phyloP scores from a whole-genome alignment of 108 stramenopile genomes.

The Cyclotella cryptica region DNA sequence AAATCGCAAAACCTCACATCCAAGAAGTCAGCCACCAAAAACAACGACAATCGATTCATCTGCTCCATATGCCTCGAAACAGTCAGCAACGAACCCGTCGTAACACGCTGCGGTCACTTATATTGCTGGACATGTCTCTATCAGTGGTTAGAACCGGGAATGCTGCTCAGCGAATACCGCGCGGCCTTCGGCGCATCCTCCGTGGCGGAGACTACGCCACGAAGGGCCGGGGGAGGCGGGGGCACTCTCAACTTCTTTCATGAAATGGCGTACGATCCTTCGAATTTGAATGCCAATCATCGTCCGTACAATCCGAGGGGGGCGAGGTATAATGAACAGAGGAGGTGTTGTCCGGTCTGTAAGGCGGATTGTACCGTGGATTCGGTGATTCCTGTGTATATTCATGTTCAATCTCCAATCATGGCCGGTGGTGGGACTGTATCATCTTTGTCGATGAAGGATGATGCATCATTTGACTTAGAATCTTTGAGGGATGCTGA shows the following conservation, averaged over 20 bases:
- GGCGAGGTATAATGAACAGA: constrained; percentile 25
- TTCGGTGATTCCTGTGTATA: constrained; percentile 82
- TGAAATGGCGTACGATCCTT: constrained; percentile 26
- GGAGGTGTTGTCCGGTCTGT: constrained; percentile 85
- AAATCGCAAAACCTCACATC: too few species aligned
- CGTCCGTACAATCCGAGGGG: constrained; percentile 22
- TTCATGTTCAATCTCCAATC: constrained; percentile 48
- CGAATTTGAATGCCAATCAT: constrained; percentile 20
- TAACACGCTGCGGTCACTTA: constrained; percentile 78
- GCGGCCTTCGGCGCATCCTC: constrained; percentile 33
- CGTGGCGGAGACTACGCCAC: not conserved
- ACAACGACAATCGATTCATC: constrained; percentile 44
- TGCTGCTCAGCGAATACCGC: constrained; percentile 33
- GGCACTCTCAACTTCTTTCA: constrained; percentile 32
- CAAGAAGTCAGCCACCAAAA: not conserved
- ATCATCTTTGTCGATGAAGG: not conserved
- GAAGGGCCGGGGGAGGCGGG: not conserved
- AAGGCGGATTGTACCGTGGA: constrained; percentile 76
- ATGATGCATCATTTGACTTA: not conserved
- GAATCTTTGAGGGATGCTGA: not conserved
- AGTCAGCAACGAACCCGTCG: constrained; percentile 67
- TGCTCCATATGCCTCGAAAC: constrained; percentile 78
- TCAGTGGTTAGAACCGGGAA: constrained; percentile 51
- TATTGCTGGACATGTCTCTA: constrained; percentile 84
- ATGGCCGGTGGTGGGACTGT: not conserved